Evolutionary conservation across 129 eudicot genomes (phyloP), one percentile per base, ranked within the genome.

Genomic region (Sambucus nigra): DNA sequence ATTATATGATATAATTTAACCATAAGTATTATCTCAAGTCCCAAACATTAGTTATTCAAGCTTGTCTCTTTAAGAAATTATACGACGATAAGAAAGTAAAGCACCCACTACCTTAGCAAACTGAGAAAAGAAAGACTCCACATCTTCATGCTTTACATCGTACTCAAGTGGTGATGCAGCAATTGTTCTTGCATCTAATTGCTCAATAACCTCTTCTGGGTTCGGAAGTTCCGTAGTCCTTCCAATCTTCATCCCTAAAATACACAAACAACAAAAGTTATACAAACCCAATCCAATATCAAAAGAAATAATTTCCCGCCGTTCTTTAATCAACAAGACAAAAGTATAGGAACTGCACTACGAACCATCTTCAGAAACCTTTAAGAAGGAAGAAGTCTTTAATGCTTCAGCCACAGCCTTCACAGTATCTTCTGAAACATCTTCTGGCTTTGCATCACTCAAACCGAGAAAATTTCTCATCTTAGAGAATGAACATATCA

Each of bases 401-500:
- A 89, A 57, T 66, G 86, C 63, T 35, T 84, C 81, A 33, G 97
- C 95, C 10, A 89, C 95, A 24, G 88, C 83, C 60, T 73, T 68
- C 47, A 89, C 68, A 1, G 86, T 89, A 19, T 85, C 95, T 50
- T 79, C 86, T 19, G 95, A 50, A 40, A 89, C 55, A 32, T 82
- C 97, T 47, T 89, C 95, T 38, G 78, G 55, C 63, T 84, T 89
- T 13, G 53, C 68, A 44, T 78, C 95, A 11, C 95, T 95, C 62
- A 89, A 75, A 33, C 81, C 73, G 55, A 89, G 55, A 71, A 84
- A 81, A 59, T 55, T 54, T 71, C 88, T 84, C 97, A 89, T 89
- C 69, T 84, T 79, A 17, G 95, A 63, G 48, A 89, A 89, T n/a
- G 97, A 84, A 26, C 88, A 84, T 56, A 89, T 81, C 85, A 89